phyloP scores from a whole-genome alignment of 106 monocot genomes.

The Ottelia alismoides region DNA sequence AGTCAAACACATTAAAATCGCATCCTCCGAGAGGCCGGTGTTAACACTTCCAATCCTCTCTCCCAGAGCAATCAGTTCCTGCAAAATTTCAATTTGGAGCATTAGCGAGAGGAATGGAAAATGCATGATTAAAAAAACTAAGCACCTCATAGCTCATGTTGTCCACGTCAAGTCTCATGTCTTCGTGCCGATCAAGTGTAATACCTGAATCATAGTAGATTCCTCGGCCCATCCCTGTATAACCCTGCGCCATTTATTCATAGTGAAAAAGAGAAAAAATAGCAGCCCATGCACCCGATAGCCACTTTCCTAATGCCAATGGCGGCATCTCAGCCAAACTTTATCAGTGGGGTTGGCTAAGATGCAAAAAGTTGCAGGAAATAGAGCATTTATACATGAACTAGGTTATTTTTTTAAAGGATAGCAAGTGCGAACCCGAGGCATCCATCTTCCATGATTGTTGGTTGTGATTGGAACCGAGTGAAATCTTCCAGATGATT shows the following conservation, averaged over 20 bases:
- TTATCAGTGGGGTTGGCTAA: no score
- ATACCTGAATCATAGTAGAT: constrained; percentile 11
- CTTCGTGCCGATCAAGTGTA: constrained; percentile 10
- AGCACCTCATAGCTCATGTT: constrained; percentile 13
- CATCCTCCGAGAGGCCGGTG: constrained; percentile 54
- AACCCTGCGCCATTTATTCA: background rate
- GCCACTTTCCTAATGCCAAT: background rate
- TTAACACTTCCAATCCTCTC: constrained; percentile 4
- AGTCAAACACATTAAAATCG: constrained; percentile 36
- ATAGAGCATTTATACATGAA: background rate
- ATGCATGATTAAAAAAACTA: no score
- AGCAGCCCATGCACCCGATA: background rate
- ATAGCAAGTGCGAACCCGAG: constrained; percentile 1
- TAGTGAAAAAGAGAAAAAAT: background rate
- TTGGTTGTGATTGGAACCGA: background rate
- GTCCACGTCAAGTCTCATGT: constrained; percentile 15
- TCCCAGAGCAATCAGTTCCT: constrained; percentile 8
- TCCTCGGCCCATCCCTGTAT: background rate
- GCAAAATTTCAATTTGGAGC: no score
- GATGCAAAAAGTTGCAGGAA: background rate
- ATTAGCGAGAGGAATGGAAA: no score
- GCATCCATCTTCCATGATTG: background rate
- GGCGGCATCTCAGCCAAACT: no score
- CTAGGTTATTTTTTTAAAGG: background rate
- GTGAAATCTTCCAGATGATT: constrained; percentile 3